phyloP scores from a whole-genome alignment of 495 filamentous ascomycete genomes.

The Aspergillus cavernicola region DNA sequence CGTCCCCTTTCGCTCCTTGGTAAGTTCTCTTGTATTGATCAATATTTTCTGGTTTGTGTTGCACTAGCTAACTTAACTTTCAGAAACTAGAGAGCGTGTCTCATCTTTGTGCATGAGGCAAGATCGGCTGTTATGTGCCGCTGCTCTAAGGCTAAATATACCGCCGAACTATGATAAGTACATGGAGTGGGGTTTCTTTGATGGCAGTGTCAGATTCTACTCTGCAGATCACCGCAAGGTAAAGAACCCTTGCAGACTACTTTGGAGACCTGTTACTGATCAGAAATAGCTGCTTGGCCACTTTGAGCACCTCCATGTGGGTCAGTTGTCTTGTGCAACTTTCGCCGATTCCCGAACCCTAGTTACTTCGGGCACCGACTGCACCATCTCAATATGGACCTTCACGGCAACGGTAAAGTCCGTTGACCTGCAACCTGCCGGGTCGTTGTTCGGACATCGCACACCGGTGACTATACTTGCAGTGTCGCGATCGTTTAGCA shows the following conservation, averaged over 20 bases:
- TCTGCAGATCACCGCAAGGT: constrained; percentile 69
- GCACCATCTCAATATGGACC: constrained; percentile 80
- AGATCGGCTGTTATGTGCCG: constrained; percentile 81
- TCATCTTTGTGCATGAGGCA: constrained; percentile 77
- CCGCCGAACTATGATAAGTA: constrained; percentile 85
- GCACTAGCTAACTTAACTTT: constrained; percentile 8
- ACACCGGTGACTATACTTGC: constrained; percentile 75
- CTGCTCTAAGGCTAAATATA: constrained; percentile 77
- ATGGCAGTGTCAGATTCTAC: constrained; percentile 89
- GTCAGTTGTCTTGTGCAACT: constrained; percentile 73
- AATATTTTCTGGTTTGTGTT: too few species aligned
- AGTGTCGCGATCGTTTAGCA: constrained; percentile 80
- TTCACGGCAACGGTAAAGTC: constrained; percentile 58
- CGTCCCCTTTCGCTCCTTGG: constrained; percentile 76
- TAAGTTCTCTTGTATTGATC: constrained; percentile 29
- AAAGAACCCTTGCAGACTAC: constrained; percentile 1
- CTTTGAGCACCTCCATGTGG: constrained; percentile 89
- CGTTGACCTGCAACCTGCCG: constrained; percentile 76
- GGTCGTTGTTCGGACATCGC: constrained; percentile 85
- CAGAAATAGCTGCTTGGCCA: constrained; percentile 59
- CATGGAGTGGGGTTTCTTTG: constrained; percentile 94
- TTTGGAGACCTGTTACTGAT: background rate
- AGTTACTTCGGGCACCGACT: constrained; percentile 87
- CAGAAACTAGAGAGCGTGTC: constrained; percentile 76
- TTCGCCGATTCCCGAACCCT: constrained; percentile 89